Conservation (phyloP, 139 green algal genomes). For the Asterochloris erici region DNA sequence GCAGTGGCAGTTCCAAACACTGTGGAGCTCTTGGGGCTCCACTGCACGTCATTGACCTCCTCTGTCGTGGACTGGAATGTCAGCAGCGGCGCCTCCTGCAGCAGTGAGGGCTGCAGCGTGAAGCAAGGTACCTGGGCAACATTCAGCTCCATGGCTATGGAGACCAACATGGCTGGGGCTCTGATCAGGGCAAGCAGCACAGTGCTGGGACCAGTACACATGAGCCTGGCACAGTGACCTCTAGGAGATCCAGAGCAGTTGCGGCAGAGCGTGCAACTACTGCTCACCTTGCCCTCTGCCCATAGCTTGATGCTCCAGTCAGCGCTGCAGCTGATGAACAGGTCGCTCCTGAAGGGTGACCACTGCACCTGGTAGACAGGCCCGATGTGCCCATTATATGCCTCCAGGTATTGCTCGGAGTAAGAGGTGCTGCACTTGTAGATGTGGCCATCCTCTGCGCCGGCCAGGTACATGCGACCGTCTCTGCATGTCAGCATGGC, state of each 20-base stretch:
- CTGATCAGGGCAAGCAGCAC: too few relatives aligned
- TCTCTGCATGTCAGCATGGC: not conserved
- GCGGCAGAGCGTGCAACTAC: not conserved
- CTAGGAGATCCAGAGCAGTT: not conserved
- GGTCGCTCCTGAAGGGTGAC: constrained; percentile 64
- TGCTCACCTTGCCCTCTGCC: constrained; percentile 45
- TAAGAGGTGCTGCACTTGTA: constrained; percentile 82
- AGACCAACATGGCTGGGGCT: too few relatives aligned
- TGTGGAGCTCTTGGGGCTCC: constrained; percentile 77
- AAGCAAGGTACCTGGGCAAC: too few relatives aligned
- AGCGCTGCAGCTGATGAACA: constrained; percentile 67
- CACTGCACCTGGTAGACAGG: constrained; percentile 73
- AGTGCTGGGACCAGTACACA: too few relatives aligned
- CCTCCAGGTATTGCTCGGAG: constrained; percentile 78
- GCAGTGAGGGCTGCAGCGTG: not conserved
- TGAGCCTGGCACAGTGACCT: too few relatives aligned
- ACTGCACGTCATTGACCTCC: constrained; percentile 70
- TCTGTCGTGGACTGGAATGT: constrained; percentile 62
- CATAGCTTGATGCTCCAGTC: constrained; percentile 86
- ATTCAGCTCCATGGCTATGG: too few relatives aligned
- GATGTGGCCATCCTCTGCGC: constrained; percentile 83
- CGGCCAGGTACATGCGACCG: constrained; percentile 30
- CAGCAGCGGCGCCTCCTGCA: constrained; percentile 49
- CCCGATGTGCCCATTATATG: constrained; percentile 74
- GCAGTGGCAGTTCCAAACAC: constrained; percentile 72